Evolutionary conservation across 495 filamentous ascomycete genomes (phyloP), one percentile per base, ranked within the genome.

Genomic region (Rostrohypoxylon terebratum): DNA sequence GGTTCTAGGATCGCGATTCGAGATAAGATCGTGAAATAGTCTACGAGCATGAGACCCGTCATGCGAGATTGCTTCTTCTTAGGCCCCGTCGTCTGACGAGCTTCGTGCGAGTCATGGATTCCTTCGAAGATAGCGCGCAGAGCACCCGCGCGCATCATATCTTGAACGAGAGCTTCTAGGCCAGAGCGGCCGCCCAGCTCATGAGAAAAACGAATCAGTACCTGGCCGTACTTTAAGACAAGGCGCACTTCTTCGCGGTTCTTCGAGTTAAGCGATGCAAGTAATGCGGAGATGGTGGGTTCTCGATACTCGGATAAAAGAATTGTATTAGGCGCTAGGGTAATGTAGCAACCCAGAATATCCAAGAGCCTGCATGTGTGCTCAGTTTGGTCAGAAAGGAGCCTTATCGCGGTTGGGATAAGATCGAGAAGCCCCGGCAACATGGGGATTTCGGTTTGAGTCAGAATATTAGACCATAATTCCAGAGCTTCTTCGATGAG

Each of bases 401-500:
- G 86, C 0, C 90, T 89, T 54, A 97, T 86, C 0, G 93, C 86
- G 63, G 87, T 81, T 2, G 89, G 87, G 3, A 89, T 85, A 9
- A 97, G 87, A 25, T 86, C 82, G 4, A 94, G 79, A 14, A 97
- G 83, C 3, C 90, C 90, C 0, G 85, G 81, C 2, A 89, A 86
- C 11, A 92, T 83, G 0, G 92, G 90, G 4, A 87, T 78, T 4
- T 87, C 85, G 18, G 90, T 93, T 70, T 96, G 90, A 54, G 83
- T 81, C 23, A 97, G 77, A n/a, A 97, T 87, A 1, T 90, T 84
- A 16, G 87, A 83, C 94, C 94, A 97, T 21, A 99, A 87, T 33
- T 97, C 94, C 11, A 99, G 83, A 0, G 94, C 92, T 74, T 99
- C 96, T 65, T 98, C 96, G 10, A 97, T 86, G 7, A 98, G 89